A percentile compares a stretch with the other conserved stretches of the same genome.
phyloP scores from a whole-genome alignment of 2,329 filamentous ascomycete genomes.

The Microsporum ferrugineum region DNA sequence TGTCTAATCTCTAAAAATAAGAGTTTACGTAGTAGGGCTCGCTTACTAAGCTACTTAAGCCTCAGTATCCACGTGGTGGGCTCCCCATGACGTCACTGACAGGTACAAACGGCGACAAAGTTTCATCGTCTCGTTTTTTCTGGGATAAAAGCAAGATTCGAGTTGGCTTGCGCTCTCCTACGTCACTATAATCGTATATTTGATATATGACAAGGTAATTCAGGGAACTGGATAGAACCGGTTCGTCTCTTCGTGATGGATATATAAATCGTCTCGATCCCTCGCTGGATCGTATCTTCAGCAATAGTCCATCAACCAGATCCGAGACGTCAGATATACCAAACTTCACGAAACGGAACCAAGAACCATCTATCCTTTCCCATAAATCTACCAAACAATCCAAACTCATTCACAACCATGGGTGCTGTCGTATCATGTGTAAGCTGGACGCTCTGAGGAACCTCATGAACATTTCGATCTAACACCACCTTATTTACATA shows the following conservation, averaged over 20 bases:
- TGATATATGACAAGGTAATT: neutral
- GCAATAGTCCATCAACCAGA: neutral
- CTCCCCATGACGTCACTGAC: neutral
- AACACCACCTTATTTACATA: constrained; percentile 20
- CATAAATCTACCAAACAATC: neutral
- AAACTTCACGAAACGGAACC: neutral
- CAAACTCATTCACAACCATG: constrained; percentile 43
- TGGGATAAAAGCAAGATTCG: neutral
- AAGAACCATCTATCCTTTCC: neutral
- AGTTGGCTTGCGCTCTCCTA: neutral
- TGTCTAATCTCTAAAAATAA: no score
- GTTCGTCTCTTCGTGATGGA: neutral
- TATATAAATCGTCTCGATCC: neutral
- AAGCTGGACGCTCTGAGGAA: constrained; percentile 33
- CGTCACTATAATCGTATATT: neutral
- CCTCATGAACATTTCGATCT: neutral
- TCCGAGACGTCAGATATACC: neutral
- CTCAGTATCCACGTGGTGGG: neutral
- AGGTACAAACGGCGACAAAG: neutral
- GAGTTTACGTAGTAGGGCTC: no score
- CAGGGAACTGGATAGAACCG: neutral
- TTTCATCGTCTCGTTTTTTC: neutral
- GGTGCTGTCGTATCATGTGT: constrained; percentile 76
- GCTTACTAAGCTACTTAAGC: neutral
- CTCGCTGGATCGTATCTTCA: neutral